A percentile compares a stretch with the other conserved stretches of the same genome.
Evolutionary conservation across 371 early-diverging fungal genomes (phyloP).

Genomic region (Smittium culicis): DNA sequence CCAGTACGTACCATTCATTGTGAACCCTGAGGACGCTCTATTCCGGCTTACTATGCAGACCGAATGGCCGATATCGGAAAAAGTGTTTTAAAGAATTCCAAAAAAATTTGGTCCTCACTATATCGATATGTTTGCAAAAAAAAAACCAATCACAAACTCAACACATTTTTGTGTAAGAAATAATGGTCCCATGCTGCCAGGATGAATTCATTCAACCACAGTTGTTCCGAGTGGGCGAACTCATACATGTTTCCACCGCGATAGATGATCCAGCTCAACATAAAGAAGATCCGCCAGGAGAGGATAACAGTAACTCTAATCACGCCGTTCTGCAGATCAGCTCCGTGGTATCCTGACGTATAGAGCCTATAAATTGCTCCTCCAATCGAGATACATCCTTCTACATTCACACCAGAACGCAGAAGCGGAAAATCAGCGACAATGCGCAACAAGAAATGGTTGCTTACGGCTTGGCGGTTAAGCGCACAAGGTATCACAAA

Average conservation of each 20-base stretch:
- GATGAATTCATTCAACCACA: not conserved
- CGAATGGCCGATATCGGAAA: not conserved
- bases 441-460: not conserved
- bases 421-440: not conserved
- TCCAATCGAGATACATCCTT: not conserved
- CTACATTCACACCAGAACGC: not conserved
- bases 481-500: not conserved
- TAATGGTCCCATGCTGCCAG: not conserved
- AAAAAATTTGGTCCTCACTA: not conserved
- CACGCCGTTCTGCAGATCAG: not conserved
- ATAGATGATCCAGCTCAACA: not conserved
- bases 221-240: not conserved
- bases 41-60: not conserved
- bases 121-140: not conserved
- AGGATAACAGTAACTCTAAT: not conserved
- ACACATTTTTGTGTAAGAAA: not conserved
- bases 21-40: not conserved
- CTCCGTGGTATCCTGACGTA: not conserved
- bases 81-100: not conserved
- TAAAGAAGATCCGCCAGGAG: not conserved
- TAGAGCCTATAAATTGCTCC: not conserved
- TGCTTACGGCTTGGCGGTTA: not conserved
- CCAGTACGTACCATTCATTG: not conserved
- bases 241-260: not conserved
- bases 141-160: not conserved